phyloP scores from a whole-genome alignment of 2,329 filamentous ascomycete genomes.

The Pezicula radicicola region DNA sequence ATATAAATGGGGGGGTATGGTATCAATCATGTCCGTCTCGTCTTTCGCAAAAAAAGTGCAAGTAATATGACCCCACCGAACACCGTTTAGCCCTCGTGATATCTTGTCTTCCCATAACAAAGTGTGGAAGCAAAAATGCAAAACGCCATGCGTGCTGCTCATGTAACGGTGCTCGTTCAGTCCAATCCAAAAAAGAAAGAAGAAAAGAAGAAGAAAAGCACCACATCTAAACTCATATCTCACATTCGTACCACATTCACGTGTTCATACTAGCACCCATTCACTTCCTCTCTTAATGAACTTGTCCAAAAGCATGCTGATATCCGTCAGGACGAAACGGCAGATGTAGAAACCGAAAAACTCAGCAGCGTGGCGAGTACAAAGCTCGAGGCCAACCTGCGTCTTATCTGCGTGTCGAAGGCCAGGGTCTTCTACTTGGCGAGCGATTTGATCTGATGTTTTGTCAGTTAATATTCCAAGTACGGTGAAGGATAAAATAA shows the following conservation, averaged over 20 bases:
- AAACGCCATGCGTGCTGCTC: too few relatives aligned
- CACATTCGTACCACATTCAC: not conserved
- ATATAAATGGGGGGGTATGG: too few relatives aligned
- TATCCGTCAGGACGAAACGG: conserved; percentile 85
- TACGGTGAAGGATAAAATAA: not conserved
- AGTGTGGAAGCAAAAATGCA: too few relatives aligned
- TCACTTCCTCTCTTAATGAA: conserved; percentile 95
- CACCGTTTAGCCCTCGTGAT: too few relatives aligned
- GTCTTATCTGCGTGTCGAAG: conserved; percentile 89
- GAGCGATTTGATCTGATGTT: conserved; percentile 80
- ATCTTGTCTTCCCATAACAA: too few relatives aligned
- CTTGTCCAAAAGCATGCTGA: conserved; percentile 86
- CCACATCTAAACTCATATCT: not conserved
- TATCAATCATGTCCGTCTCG: too few relatives aligned
- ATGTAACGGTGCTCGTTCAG: too few relatives aligned
- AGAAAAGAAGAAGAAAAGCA: too few relatives aligned
- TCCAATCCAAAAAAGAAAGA: too few relatives aligned
- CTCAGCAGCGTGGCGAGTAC: conserved; percentile 88
- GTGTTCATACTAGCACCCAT: conserved; percentile 64
- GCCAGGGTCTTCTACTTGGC: conserved; percentile 93
- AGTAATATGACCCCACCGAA: too few relatives aligned
- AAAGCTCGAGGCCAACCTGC: conserved; percentile 91
- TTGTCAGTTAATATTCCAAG: conserved; percentile 22
- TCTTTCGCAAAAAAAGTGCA: too few relatives aligned
- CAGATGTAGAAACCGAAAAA: conserved; percentile 98